These are phyloP conservation scores for Calonectria fujianensis DNA, from an alignment of 2,329 filamentous ascomycete species.

Conservation along the genomic window DNA sequence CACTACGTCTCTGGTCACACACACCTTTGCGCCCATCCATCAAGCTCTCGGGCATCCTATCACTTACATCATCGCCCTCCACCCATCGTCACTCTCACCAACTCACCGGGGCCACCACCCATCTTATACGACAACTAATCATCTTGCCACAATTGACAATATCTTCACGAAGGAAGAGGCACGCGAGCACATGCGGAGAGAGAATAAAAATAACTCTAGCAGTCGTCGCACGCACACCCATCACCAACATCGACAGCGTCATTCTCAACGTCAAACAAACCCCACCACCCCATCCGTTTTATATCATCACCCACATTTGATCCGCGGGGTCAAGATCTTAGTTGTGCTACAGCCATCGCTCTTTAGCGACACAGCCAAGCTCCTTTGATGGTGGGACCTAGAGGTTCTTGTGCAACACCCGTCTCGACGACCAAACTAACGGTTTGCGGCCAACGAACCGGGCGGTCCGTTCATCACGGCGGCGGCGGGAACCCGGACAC, in stretches of 20 bases:
- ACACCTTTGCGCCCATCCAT: constrained; percentile 30
- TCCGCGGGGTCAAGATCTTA: constrained; percentile 20
- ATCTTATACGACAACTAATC: constrained; percentile 30
- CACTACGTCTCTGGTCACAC: constrained; percentile 33
- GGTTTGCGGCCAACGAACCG: constrained; percentile 25
- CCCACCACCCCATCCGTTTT: constrained; percentile 19
- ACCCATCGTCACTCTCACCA: constrained; percentile 24
- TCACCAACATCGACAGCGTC: constrained; percentile 14
- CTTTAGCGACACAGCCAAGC: constrained; percentile 12
- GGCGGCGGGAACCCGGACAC: constrained; percentile 20
- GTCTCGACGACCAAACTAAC: constrained; percentile 27
- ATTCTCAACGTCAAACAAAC: constrained; percentile 26
- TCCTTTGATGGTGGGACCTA: constrained; percentile 21
- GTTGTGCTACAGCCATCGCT: neutral
- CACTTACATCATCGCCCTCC: constrained; percentile 42
- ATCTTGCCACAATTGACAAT: constrained; percentile 14
- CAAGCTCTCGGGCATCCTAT: constrained; percentile 23
- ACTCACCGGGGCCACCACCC: constrained; percentile 16
- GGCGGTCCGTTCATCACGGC: constrained; percentile 29
- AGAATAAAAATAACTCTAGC: constrained; percentile 6
- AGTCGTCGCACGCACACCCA: constrained; percentile 16
- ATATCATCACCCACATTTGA: constrained; percentile 12
- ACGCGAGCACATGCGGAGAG: constrained; percentile 15
- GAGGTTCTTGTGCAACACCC: constrained; percentile 27
- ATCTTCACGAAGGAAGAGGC: constrained; percentile 4